phyloP scores from a whole-genome alignment of 129 eudicot species.

The Chrysanthemum seticuspe region DNA sequence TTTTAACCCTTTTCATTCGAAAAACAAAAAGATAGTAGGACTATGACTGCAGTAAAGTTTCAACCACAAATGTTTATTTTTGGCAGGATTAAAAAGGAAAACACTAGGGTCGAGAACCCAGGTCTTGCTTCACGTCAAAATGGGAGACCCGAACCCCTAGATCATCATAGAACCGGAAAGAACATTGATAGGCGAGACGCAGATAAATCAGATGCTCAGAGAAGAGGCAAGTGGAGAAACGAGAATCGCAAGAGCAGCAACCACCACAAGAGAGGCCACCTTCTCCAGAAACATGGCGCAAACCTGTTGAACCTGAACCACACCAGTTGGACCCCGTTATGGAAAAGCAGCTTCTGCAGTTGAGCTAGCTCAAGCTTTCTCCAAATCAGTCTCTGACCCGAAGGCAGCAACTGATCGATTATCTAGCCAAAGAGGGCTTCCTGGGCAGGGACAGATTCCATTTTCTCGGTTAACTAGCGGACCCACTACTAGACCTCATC shows the following conservation, averaged over 20 bases:
- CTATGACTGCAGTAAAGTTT: no score
- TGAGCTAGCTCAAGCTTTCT: slow-evolving; percentile 88
- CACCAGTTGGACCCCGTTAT: slow-evolving; percentile 47
- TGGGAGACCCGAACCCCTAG: slow-evolving; percentile 52
- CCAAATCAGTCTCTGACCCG: slow-evolving; percentile 74
- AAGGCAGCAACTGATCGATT: slow-evolving; percentile 48
- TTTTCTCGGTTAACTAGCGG: slow-evolving; percentile 79
- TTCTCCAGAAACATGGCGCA: slow-evolving; percentile 99
- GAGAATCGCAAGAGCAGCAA: slow-evolving; percentile 58
- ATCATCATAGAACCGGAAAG: slow-evolving; percentile 50
- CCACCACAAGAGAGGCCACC: slow-evolving; percentile 68
- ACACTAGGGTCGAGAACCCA: slow-evolving; percentile 36
- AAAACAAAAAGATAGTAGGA: no score
- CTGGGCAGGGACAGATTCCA: slow-evolving; percentile 64
- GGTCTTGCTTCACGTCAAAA: slow-evolving; percentile 37
- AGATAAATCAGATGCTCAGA: slow-evolving; percentile 60
- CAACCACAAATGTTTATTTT: neutral
- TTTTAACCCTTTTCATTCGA: no score
- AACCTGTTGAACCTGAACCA: slow-evolving; percentile 66
- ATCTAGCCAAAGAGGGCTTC: slow-evolving; percentile 58
- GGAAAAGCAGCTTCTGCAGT: slow-evolving; percentile 92
- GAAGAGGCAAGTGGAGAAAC: slow-evolving; percentile 72
- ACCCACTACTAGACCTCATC: slow-evolving; percentile 50
- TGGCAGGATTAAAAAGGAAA: slow-evolving; percentile 55
- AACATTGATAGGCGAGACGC: slow-evolving; percentile 47